phyloP scores from a whole-genome alignment of 2,329 filamentous ascomycete genomes.

The Scedosporium boydii region DNA sequence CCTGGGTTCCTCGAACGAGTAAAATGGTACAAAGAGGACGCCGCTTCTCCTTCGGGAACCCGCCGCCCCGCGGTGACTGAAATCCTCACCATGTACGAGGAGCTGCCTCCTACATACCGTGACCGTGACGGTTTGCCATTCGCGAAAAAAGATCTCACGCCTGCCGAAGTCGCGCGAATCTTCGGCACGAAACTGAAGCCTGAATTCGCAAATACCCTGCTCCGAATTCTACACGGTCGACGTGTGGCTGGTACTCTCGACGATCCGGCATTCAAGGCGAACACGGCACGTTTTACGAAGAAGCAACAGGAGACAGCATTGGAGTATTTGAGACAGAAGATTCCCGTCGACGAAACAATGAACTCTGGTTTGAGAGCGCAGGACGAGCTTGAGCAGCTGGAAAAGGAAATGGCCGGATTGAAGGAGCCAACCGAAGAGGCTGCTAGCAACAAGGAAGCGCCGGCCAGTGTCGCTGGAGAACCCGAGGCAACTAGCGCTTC shows the following conservation, averaged over 20 bases:
- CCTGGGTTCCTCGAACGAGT: slow-evolving; percentile 3
- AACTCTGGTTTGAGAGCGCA: slow-evolving; percentile 54
- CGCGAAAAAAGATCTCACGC: slow-evolving; percentile 35
- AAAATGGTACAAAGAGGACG: slow-evolving; percentile 7
- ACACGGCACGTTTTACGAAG: slow-evolving; percentile 34
- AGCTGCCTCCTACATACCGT: slow-evolving; percentile 47
- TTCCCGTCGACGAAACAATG: slow-evolving; percentile 49
- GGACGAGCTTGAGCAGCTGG: slow-evolving; percentile 48
- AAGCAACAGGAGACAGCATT: slow-evolving; percentile 37
- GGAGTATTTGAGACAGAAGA: slow-evolving; percentile 42
- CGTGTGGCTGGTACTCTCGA: slow-evolving; percentile 55
- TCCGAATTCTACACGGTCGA: slow-evolving; percentile 52
- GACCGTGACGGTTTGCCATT: slow-evolving; percentile 48
- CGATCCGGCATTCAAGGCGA: slow-evolving; percentile 41
- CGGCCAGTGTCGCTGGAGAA: neutral
- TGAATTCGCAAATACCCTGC: slow-evolving; percentile 38
- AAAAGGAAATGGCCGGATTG: slow-evolving; percentile 19
- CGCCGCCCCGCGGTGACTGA: slow-evolving; percentile 13
- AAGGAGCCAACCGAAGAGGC: slow-evolving; percentile 14
- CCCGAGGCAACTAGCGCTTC: slow-evolving; percentile 15
- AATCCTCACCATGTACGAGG: slow-evolving; percentile 42
- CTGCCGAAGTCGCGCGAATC: slow-evolving; percentile 34
- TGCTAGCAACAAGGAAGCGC: slow-evolving; percentile 10
- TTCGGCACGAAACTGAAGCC: slow-evolving; percentile 40
- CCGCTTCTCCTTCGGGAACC: slow-evolving; percentile 3